Evolutionary conservation across 768 basidiomycete genomes (phyloP), one percentile per base, ranked within the genome.

Genomic region (Suillus tomentosus): DNA sequence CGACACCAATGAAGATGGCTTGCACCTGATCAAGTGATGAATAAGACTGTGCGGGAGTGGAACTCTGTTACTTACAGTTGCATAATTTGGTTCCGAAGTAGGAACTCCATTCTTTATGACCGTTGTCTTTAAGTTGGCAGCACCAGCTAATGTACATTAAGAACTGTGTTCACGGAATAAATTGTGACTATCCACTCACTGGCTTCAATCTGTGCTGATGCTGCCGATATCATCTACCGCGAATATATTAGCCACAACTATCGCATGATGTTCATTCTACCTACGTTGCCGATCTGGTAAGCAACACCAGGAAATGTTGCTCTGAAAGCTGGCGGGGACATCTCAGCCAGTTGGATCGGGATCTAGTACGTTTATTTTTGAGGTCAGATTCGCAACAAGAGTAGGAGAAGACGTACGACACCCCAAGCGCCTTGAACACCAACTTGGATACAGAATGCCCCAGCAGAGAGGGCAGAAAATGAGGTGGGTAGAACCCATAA

Each of bases 371-470:
- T 34, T 55, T n/a, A 40, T 5, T 24, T 56, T 37, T 22, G 9
- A 6, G 47, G 13, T 48, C 15, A 3, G 13, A 27, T n/a, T 34
- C 31, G 37, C n/a, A 27, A 45, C 22, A 50, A 36, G 47, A 54
- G 59, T 8, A 27, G 47, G 47, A n/a, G 53, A 45, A 5, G 1
- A 73, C 89, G 67, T 71, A 93, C 91, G 13, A 93, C 88, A 69
- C 92, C 92, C 91, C 92, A 94, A 43, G 92, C 94, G 2, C 93
- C 94, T 73, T 96, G 95, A 0, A 96, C 92, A 59, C 92, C 92
- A 67, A 92, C 86, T 71, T 95, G 94, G 17, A 94, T 79, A 68
- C 85, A 94, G 78, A 96, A 96, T 1, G 93, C 94, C 10, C 93
- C 93, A 0, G 92, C 92, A 0, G 91, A 71, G 10, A 97, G 87